A percentile compares a stretch with the other conserved stretches of the same genome.
Conservation (phyloP, 1,284 basidiomycete genomes). For the Naganishia sp. region DNA sequence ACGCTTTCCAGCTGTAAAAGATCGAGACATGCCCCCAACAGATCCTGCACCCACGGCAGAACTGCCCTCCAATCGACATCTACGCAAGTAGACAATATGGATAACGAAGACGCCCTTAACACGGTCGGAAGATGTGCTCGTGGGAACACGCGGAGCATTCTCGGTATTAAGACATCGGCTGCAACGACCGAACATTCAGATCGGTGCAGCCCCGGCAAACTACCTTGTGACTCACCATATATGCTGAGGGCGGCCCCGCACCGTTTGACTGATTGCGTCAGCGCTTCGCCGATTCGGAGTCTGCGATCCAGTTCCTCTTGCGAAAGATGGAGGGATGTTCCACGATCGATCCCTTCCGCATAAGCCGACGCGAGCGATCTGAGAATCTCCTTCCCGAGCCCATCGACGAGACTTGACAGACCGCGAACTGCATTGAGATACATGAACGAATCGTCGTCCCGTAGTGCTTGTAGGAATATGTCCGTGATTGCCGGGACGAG, state of each 20-base stretch:
- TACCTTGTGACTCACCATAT: conserved; percentile 62
- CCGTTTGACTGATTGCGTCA: conserved; percentile 73
- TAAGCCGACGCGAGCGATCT: conserved; percentile 67
- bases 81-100: conserved; percentile 72
- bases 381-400: conserved; percentile 70
- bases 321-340: conserved; percentile 50
- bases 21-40: conserved; percentile 70
- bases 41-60: conserved; percentile 64
- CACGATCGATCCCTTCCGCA: conserved; percentile 39
- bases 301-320: conserved; percentile 73
- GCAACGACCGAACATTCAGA: conserved; percentile 12
- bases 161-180: conserved; percentile 73
- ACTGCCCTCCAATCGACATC: conserved; percentile 66
- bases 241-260: conserved; percentile 69
- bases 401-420: conserved; percentile 76
- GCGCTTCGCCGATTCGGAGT: conserved; percentile 83
- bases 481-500: conserved; percentile 80
- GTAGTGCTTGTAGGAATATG: conserved; percentile 79
- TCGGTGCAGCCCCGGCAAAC: conserved; percentile 11
- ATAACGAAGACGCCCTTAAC: conserved; percentile 77
- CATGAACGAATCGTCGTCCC: conserved; percentile 93
- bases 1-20: conserved; percentile 74
- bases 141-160: conserved; percentile 65
- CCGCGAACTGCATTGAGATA: conserved; percentile 93
- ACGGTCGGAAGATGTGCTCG: conserved; percentile 65